A percentile compares a stretch with the other conserved stretches of the same genome.
phyloP scores from a whole-genome alignment of 169 alveolate species.

The Babesia caballi region DNA sequence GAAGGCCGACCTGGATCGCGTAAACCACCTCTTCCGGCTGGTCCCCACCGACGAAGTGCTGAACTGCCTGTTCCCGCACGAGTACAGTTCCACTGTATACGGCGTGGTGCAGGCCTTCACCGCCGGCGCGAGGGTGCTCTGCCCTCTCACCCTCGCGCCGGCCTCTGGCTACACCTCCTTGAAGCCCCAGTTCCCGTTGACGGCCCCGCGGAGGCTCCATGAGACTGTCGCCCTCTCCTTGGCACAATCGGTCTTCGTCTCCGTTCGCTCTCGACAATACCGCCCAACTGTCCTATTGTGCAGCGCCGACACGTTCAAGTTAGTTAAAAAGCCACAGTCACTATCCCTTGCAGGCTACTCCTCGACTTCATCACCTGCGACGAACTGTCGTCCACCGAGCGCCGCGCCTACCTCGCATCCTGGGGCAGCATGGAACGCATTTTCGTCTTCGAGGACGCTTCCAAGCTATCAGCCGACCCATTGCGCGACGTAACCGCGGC shows the following conservation, averaged over 20 bases:
- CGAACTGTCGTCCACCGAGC: conserved; percentile 9
- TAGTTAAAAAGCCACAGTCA: too few relatives aligned
- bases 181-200: conserved; percentile 22
- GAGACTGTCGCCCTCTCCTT: conserved; percentile 2
- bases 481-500: not conserved
- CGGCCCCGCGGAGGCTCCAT: not conserved
- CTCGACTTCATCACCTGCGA: conserved; percentile 10
- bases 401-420: not conserved
- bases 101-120: not conserved
- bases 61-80: conserved; percentile 41
- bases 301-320: not conserved
- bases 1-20: not conserved
- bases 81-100: conserved; percentile 1
- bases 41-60: conserved; percentile 1
- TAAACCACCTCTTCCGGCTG: not conserved
- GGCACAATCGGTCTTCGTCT: conserved; percentile 19
- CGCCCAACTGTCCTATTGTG: conserved; percentile 6
- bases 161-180: not conserved
- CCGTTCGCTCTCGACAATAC: not conserved
- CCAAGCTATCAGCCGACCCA: not conserved
- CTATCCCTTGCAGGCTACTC: too few relatives aligned
- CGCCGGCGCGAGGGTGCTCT: not conserved
- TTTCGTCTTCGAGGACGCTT: conserved; percentile 4
- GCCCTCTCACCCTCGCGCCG: not conserved
- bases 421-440: not conserved